Evolutionary conservation across 1,139 yeast species (phyloP), one percentile per base, ranked within the genome.

Genomic region (Yamadazyma siamensis): DNA sequence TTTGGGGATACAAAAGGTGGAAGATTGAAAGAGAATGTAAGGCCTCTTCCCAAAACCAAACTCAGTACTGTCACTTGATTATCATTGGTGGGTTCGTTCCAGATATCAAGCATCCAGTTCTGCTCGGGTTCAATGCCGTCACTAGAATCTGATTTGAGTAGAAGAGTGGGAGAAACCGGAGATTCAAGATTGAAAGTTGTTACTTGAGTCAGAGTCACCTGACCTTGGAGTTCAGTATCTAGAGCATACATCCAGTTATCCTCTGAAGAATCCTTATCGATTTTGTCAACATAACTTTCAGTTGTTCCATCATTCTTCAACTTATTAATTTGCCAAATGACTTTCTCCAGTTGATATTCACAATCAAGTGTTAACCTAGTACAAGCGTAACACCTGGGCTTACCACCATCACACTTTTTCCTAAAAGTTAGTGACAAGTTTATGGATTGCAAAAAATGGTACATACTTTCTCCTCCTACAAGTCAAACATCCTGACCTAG

Each of bases 351-450:
- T 5, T 25, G 22, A 18, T 28, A 35, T 13, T 25, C 32, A 33
- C 41, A 37, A 6, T 26, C 35, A 2, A 37, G 15, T n/a, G 33
- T 19, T 10, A 37, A 23, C 19, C 39, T 24, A 4, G 18, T 16
- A 31, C 41, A 37, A 3, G 35, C 31, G 2, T 13, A 21, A 23
- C 41, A 37, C 6, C 10, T 20, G 3, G 41, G 41, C 19, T 33
- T 37, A 3, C 16, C 12, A 3, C 28, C 31, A 23, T 37, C 41
- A 33, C 41, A 37, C 19, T 33, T 35, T 25, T 37, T 37, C 31
- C 36, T 33, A 23, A 3, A 15, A 4, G 27, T 25, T 26, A 28
- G 32, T 31, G 19, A 13, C 13, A 9, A 5, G 13, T 12, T 13
- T 4, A 5, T 20, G 12, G 15, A 26, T 5, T 10, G 7, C 12